Percentiles rank a stretch among this genome's conserved stretches.
phyloP scores from a whole-genome alignment of 768 basidiomycete species.

The Pleurotus citrinopileatus region DNA sequence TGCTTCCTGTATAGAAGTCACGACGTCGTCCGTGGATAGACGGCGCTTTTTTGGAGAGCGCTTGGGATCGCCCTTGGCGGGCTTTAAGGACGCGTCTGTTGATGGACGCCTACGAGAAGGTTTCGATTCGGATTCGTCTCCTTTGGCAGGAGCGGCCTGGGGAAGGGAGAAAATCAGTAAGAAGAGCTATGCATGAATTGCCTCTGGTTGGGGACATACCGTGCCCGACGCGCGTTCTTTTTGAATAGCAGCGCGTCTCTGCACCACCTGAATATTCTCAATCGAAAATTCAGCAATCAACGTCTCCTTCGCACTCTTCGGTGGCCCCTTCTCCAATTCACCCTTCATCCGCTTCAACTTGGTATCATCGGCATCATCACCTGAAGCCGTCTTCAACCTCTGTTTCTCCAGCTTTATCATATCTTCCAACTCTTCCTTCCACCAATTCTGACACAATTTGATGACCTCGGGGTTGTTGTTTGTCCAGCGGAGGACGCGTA shows the following conservation, averaged over 20 bases:
- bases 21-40: constrained; percentile 19
- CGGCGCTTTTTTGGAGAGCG: constrained; percentile 40
- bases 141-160: neutral
- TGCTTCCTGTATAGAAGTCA: constrained; percentile 10
- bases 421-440: constrained; percentile 73
- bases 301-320: constrained; percentile 39
- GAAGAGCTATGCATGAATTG: constrained; percentile 7
- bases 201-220: too few relatives aligned
- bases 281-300: constrained; percentile 96
- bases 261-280: constrained; percentile 90
- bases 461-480: constrained; percentile 81
- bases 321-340: constrained; percentile 42
- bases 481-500: constrained; percentile 89
- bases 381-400: constrained; percentile 38
- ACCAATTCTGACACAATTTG: constrained; percentile 74
- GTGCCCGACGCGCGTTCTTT: constrained; percentile 30
- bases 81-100: neutral
- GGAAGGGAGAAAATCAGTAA: constrained; percentile 3
- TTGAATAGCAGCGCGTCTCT: constrained; percentile 59
- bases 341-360: constrained; percentile 58
- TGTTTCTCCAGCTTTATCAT: constrained; percentile 53
- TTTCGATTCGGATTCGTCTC: too few relatives aligned
- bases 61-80: constrained; percentile 15
- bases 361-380: constrained; percentile 30
- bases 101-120: too few relatives aligned